These are phyloP conservation scores for Mycena albidolilacea DNA, from an alignment of 768 basidiomycete genomes.

Conservation along the genomic window DNA sequence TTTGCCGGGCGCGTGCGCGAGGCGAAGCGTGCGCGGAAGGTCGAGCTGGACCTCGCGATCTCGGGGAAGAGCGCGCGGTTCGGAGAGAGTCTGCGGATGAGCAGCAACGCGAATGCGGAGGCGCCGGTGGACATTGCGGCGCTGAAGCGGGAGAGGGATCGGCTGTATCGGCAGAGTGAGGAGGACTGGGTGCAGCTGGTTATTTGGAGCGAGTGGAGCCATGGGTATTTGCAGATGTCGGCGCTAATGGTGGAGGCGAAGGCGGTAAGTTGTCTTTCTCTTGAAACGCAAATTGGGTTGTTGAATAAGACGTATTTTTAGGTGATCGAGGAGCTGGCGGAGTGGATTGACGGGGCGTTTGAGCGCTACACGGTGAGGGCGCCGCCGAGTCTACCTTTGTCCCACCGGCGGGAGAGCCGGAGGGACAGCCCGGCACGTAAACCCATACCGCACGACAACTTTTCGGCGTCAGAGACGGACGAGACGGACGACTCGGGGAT, in stretches of 20 bases:
- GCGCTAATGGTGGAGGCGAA: slow-evolving; percentile 86
- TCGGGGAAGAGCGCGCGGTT: slow-evolving; percentile 75
- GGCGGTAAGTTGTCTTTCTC: slow-evolving; percentile 56
- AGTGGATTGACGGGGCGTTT: slow-evolving; percentile 93
- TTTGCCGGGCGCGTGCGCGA: slow-evolving; percentile 96
- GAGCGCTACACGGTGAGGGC: slow-evolving; percentile 47
- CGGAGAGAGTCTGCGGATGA: slow-evolving; percentile 78
- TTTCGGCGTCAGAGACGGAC: slow-evolving; percentile 62
- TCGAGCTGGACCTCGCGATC: slow-evolving; percentile 75
- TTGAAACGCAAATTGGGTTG: not conserved
- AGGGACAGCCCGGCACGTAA: slow-evolving; percentile 40
- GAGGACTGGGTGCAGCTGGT: slow-evolving; percentile 96
- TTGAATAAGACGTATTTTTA: slow-evolving; percentile 33
- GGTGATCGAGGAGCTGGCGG: slow-evolving; percentile 86
- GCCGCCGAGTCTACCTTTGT: slow-evolving; percentile 9
- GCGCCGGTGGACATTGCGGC: slow-evolving; percentile 52
- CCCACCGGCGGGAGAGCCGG: slow-evolving; percentile 15
- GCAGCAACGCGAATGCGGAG: slow-evolving; percentile 49
- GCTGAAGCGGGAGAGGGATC: slow-evolving; percentile 72
- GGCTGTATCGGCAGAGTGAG: slow-evolving; percentile 79
- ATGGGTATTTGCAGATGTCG: slow-evolving; percentile 97
- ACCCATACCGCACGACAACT: slow-evolving; percentile 34
- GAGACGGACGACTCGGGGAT: slow-evolving; percentile 79
- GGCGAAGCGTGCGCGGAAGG: slow-evolving; percentile 89
- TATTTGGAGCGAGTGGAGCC: slow-evolving; percentile 96